Conservation (phyloP, 805 yeast species). For the Spathaspora sp. region DNA sequence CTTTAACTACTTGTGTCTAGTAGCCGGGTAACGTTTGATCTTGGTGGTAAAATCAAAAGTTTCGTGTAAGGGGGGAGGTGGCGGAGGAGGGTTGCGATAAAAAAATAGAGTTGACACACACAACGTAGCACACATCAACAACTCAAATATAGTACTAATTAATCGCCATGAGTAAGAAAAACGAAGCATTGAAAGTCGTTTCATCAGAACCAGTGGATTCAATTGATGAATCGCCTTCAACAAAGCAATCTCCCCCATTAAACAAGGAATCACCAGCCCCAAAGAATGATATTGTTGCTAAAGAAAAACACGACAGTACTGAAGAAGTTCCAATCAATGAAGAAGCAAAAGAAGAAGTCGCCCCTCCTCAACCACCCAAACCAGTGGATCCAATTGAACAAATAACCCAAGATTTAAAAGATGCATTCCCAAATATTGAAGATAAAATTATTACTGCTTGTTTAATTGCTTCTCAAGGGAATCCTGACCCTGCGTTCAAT, state of each 20-base stretch:
- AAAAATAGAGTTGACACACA: not conserved
- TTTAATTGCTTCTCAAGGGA: constrained; percentile 80
- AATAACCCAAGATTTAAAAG: constrained; percentile 59
- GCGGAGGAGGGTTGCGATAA: not conserved
- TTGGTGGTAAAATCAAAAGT: no score
- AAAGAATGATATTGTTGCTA: not conserved
- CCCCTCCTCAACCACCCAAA: constrained; percentile 44
- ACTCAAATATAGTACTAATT: not conserved
- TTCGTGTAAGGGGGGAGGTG: not conserved
- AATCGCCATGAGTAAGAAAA: constrained; percentile 14
- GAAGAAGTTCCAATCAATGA: constrained; percentile 8
- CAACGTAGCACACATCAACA: not conserved
- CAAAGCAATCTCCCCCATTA: not conserved
- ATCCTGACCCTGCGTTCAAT: constrained; percentile 81
- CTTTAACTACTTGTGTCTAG: not conserved
- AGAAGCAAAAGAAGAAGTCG: constrained; percentile 8
- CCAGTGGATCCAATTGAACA: constrained; percentile 60
- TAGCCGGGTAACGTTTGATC: not conserved
- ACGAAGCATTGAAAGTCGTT: constrained; percentile 26
- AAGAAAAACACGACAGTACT: not conserved
- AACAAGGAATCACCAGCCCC: not conserved
- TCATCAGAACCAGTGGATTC: constrained; percentile 31
- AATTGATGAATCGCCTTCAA: constrained; percentile 12
- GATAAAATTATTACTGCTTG: constrained; percentile 70
- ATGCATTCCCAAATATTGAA: constrained; percentile 83